phyloP scores from a whole-genome alignment of 148 eudicot species.

The Euryodendron excelsum region DNA sequence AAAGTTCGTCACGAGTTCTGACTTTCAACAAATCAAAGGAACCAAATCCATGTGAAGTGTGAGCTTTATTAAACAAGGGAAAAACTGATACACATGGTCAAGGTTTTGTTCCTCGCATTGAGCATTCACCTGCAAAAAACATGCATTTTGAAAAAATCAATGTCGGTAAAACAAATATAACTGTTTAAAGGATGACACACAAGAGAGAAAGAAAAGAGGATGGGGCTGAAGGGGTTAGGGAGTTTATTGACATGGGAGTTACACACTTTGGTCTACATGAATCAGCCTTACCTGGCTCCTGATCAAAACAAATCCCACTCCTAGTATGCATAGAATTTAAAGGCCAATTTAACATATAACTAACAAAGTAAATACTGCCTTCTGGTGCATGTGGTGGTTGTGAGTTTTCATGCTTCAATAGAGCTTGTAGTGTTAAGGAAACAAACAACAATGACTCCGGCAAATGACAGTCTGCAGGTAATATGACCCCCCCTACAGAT shows the following conservation, averaged over 20 bases:
- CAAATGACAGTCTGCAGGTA: too few relatives aligned
- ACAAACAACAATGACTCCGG: neutral
- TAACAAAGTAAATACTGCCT: neutral
- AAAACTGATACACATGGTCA: neutral
- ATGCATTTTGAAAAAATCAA: neutral
- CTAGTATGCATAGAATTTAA: neutral
- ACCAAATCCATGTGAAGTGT: neutral
- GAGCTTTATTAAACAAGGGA: conserved; percentile 7
- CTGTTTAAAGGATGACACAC: neutral
- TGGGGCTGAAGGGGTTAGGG: neutral
- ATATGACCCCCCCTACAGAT: too few relatives aligned
- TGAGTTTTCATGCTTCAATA: neutral
- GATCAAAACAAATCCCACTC: neutral
- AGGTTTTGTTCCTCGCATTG: neutral
- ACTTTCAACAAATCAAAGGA: neutral
- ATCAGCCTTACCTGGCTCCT: neutral
- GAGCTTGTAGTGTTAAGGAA: neutral
- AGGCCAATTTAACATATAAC: neutral
- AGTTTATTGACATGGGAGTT: neutral
- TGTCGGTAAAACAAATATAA: neutral
- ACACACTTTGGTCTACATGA: neutral
- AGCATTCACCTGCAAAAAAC: conserved; percentile 7
- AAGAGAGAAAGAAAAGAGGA: neutral
- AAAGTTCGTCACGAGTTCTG: neutral
- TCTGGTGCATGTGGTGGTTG: neutral